These are phyloP conservation scores for Dryadomyces quercus-mongolicae DNA, from an alignment of 2,329 filamentous ascomycete genomes.

Conservation along the genomic window DNA sequence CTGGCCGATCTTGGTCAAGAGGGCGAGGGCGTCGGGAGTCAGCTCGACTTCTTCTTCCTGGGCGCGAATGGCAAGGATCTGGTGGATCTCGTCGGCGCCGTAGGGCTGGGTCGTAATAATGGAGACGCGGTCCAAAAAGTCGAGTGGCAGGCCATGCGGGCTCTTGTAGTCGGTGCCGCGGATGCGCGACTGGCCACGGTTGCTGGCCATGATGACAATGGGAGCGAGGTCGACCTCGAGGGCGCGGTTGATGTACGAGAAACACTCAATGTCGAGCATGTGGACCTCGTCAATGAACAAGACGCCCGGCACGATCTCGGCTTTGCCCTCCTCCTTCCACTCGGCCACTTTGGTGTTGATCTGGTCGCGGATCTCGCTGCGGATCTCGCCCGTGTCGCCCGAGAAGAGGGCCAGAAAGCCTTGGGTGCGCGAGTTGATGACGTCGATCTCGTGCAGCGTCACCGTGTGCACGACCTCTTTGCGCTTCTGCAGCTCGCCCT, in stretches of 20 bases:
- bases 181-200: conserved; percentile 82
- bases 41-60: conserved; percentile 94
- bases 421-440: conserved; percentile 98
- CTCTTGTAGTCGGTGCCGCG: conserved; percentile 87
- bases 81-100: conserved; percentile 68
- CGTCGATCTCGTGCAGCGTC: conserved; percentile 93
- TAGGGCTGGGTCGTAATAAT: conserved; percentile 93
- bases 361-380: conserved; percentile 93
- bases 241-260: conserved; percentile 95
- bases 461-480: conserved; percentile 97
- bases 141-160: conserved; percentile 85
- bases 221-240: conserved; percentile 90
- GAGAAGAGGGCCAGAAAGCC: conserved; percentile 96
- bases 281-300: conserved; percentile 98
- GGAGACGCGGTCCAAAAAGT: conserved; percentile 90
- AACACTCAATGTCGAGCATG: conserved; percentile 99
- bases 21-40: conserved; percentile 75
- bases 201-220: conserved; percentile 98
- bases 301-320: conserved; percentile 92
- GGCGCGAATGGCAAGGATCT: conserved; percentile 85
- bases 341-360: conserved; percentile 98
- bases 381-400: conserved; percentile 93
- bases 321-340: conserved; percentile 99
- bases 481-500: conserved; percentile 93
- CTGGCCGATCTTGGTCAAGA: conserved; percentile 90